Evolutionary conservation across 2,329 filamentous ascomycete genomes (phyloP).

Genomic region (Raffaelea arxii): DNA sequence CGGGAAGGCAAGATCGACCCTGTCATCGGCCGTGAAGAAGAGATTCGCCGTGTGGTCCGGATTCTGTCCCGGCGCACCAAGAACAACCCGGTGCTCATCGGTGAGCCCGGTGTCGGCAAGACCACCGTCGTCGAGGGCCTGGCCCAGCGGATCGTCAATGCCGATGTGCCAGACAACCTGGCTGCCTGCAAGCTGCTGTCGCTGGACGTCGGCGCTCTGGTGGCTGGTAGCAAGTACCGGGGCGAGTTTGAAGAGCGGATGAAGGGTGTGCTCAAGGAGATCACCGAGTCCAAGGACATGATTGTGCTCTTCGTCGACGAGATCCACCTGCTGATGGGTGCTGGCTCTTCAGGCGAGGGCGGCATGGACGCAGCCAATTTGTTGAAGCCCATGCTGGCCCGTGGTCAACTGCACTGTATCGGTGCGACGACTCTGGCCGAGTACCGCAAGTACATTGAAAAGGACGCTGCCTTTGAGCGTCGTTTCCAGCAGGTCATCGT

Average conservation of each 20-base stretch:
- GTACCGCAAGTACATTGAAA: constrained; percentile 98
- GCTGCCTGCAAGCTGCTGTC: constrained; percentile 90
- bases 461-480: constrained; percentile 94
- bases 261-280: constrained; percentile 98
- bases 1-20: constrained; percentile 96
- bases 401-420: constrained; percentile 95
- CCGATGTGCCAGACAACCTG: constrained; percentile 91
- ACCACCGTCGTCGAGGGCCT: constrained; percentile 96
- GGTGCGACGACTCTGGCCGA: constrained; percentile 91
- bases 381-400: constrained; percentile 94
- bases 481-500: constrained; percentile 97
- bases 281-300: constrained; percentile 87
- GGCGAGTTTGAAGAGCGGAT: constrained; percentile 98
- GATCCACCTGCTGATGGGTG: constrained; percentile 97
- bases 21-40: constrained; percentile 92
- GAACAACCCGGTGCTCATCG: constrained; percentile 97
- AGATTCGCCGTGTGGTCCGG: constrained; percentile 83
- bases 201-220: constrained; percentile 86
- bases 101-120: constrained; percentile 96
- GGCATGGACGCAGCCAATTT: constrained; percentile 98
- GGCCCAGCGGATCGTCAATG: constrained; percentile 90
- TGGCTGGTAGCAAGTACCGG: constrained; percentile 95
- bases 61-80: constrained; percentile 91
- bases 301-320: constrained; percentile 98
- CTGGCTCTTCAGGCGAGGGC: constrained; percentile 85